These are phyloP conservation scores for Ceriops tagal DNA, from an alignment of 345 rosid species.

Conservation along the genomic window DNA sequence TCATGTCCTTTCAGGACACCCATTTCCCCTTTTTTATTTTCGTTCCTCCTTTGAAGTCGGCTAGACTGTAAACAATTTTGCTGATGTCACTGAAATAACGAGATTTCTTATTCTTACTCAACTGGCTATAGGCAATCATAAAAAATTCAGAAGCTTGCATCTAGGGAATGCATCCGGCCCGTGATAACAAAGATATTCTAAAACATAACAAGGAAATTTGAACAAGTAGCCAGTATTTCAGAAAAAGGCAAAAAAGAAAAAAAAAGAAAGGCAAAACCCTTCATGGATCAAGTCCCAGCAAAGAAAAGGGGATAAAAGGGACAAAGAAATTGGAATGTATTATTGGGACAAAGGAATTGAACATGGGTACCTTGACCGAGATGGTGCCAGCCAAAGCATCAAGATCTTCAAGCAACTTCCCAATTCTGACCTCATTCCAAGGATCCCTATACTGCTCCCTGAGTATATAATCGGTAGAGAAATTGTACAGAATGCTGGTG, in stretches of 20 bases:
- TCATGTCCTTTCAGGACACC: neutral
- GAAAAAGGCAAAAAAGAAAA: neutral
- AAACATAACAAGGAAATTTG: too few relatives aligned
- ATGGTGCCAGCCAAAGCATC: slow-evolving; percentile 92
- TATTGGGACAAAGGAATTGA: too few relatives aligned
- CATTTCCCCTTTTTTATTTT: neutral
- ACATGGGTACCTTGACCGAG: slow-evolving; percentile 62
- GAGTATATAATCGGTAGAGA: slow-evolving; percentile 61
- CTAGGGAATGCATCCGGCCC: too few relatives aligned
- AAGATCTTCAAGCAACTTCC: slow-evolving; percentile 84
- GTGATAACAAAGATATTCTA: too few relatives aligned
- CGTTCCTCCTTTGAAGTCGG: too few relatives aligned
- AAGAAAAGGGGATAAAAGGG: neutral
- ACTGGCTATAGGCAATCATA: too few relatives aligned
- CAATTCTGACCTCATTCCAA: slow-evolving; percentile 87
- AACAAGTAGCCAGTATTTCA: too few relatives aligned
- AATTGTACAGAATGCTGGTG: slow-evolving; percentile 56
- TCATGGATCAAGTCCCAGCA: neutral
- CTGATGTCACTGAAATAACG: too few relatives aligned
- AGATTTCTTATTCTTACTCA: too few relatives aligned
- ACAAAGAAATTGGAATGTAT: neutral
- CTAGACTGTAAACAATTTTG: too few relatives aligned
- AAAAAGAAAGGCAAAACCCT: too few relatives aligned
- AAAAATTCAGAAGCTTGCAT: too few relatives aligned
- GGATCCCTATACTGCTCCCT: slow-evolving; percentile 88